Evolutionary conservation across 2,329 filamentous ascomycete genomes (phyloP), one percentile per base, ranked within the genome.

Genomic region (Harringtonia lauricola): DNA sequence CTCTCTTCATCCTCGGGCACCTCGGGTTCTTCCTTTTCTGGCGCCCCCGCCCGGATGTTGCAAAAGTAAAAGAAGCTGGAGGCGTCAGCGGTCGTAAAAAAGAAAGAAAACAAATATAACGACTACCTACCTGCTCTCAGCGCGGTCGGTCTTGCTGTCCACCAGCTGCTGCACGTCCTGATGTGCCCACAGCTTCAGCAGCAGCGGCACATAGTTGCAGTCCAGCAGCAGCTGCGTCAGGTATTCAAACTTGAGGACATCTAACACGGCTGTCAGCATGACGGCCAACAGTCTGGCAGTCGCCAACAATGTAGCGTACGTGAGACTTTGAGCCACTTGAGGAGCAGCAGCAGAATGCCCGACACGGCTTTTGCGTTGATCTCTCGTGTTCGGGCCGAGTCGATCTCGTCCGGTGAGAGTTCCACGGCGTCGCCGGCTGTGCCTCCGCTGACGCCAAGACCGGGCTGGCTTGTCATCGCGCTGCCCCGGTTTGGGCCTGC

Each of bases 321-420:
- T 46, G 88, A 95, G 43, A 94, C 70, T 60, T 95, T 94, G 55
- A 96, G 83, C 92, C 92, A 98, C 63, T 96, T 98, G 48, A 96
- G 60, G 36, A 96, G 64, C n/a, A 95, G 68, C 24, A 98, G 67
- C 24, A 98, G 65, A 44, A 88, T 83, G 1, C 85, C 89, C n/a
- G 88, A 92, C 19, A 95, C 82, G 1, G 90, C 90, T 62, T 96
- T 96, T 22, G 83, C 79, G 13, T 83, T 83, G 41, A 98, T 89
- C 61, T 98, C 92, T 44, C 90, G 78, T 15, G 79, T 81, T 40
- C 94, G 76, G 43, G 85, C 74, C 34, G 81, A 79, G 59, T 96
- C 89, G 15, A 94, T 64, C 54, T 95, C 88, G 47, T 94, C 88
- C 4, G 79, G 66, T 1, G 75, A 67, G 13, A 67, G 61, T 37